These are phyloP conservation scores for Boletus rufocinnamomeus DNA, from an alignment of 768 basidiomycete species.

Conservation along the genomic window DNA sequence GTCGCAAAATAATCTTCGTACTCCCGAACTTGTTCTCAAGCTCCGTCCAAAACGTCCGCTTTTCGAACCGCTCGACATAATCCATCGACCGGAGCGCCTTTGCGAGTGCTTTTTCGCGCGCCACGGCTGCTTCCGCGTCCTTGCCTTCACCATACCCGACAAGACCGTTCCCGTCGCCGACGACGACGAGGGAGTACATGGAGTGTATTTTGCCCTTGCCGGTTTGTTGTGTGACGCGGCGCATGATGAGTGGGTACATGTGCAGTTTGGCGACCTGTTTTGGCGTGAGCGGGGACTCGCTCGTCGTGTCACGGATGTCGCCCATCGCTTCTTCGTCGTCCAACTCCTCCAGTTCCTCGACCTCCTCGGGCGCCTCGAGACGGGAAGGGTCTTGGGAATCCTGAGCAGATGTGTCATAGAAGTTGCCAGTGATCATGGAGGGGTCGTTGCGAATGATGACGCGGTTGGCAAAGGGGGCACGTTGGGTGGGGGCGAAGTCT, in stretches of 20 bases:
- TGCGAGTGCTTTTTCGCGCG: conserved; percentile 57
- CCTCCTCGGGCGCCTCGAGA: conserved; percentile 7
- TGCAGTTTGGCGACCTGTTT: conserved; percentile 38
- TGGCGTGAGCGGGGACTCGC: conserved; percentile 19
- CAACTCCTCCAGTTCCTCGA: conserved; percentile 19
- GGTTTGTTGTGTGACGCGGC: conserved; percentile 83
- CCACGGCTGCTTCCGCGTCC: conserved; percentile 55
- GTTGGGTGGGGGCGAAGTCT: conserved; percentile 53
- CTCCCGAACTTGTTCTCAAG: conserved; percentile 83
- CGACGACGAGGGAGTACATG: conserved; percentile 62
- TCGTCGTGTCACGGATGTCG: conserved; percentile 18
- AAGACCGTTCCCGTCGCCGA: conserved; percentile 82
- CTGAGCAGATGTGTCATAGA: conserved; percentile 25
- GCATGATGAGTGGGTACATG: conserved; percentile 43
- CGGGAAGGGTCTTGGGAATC: conserved; percentile 2
- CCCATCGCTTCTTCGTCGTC: conserved; percentile 25
- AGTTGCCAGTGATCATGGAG: conserved; percentile 56
- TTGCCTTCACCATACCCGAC: conserved; percentile 85
- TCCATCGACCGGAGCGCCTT: conserved; percentile 89
- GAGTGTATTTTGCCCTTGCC: conserved; percentile 87
- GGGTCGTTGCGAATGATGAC: conserved; percentile 71
- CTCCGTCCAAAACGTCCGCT: conserved; percentile 93
- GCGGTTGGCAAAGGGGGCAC: conserved; percentile 58
- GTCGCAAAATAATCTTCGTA: conserved; percentile 78
- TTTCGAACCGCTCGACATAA: conserved; percentile 90